These are phyloP conservation scores for Lotmaria passim DNA, from an alignment of 208 protist species.

Conservation along the genomic window DNA sequence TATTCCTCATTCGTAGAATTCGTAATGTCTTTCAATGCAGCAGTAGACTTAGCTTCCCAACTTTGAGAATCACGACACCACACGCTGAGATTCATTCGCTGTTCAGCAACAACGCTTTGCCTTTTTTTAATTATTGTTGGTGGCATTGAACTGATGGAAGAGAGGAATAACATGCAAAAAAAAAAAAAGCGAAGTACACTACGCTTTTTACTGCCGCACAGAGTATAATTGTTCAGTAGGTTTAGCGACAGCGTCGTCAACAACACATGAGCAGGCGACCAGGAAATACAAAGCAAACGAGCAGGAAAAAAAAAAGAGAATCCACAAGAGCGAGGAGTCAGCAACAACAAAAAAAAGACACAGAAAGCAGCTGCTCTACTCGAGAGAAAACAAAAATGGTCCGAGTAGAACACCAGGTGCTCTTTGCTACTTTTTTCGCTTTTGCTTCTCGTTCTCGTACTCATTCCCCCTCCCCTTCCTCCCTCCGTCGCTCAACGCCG, in stretches of 20 bases:
- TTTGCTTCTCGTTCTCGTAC: background rate
- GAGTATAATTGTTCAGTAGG: constrained; percentile 4
- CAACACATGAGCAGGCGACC: background rate
- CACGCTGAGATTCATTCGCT: too few relatives aligned
- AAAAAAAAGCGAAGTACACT: background rate
- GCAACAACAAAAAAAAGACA: background rate
- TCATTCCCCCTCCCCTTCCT: background rate
- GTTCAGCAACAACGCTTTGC: too few relatives aligned
- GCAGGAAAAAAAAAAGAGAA: background rate
- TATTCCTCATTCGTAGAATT: too few relatives aligned
- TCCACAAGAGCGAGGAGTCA: background rate
- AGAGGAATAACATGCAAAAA: background rate
- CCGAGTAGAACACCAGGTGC: too few relatives aligned
- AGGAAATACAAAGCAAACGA: background rate
- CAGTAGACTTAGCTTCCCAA: too few relatives aligned
- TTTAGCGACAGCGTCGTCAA: background rate
- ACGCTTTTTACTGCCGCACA: too few relatives aligned
- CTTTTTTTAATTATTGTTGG: too few relatives aligned
- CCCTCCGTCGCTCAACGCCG: background rate
- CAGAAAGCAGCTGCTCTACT: background rate
- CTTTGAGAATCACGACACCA: too few relatives aligned
- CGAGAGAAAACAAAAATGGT: too few relatives aligned
- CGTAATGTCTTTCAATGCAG: too few relatives aligned
- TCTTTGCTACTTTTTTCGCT: background rate
- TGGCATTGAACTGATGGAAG: too few relatives aligned